Evolutionary conservation across 192 early-diverging fungal genomes (phyloP), one percentile per base, ranked within the genome.

Genomic region (Radiomyces spectabilis): DNA sequence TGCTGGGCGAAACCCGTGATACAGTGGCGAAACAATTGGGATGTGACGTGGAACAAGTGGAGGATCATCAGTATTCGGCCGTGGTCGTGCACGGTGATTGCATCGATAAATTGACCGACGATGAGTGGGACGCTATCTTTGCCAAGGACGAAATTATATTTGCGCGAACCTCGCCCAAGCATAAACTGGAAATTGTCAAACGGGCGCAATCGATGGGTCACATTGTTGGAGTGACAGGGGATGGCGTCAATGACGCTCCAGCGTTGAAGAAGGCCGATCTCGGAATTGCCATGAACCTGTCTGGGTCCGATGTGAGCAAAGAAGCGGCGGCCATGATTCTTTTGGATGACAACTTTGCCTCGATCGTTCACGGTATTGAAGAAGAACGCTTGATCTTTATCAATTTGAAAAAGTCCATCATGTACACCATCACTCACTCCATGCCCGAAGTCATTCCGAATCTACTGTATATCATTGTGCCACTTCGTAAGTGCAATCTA

Each of bases 321-420:
- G 93, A 94, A 55, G 90, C 90, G 5, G 95, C 95, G 19, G 77
- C 92, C 42, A 98, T 98, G 95, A 94, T 98, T 62, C 73, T 98
- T 45, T 66, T 98, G 33, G 94, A 98, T 68, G 93, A 98, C 70
- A 97, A 98, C 80, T 98, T 98, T 86, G 92, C 95, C 12, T 91
- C 89, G 8, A 89, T 88, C 38, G 86, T 98, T 38, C 66, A 75
- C 24, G 95, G 93, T 62, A 94, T 98, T 64, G 85, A 89, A 66
- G 92, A 98, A 63, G 95, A 94, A 34, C 84, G 95, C 13, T 69
- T 97, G 43, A 95, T 98, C 58, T 98, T 98, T 71, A 75, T 78
- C 65, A 98, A 98, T 72, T 69, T 98, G 51, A 93, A 92, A 63
- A 98, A 98, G 67, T 90, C 85, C 15, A 89, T 98, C 63, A 84